A percentile compares a stretch with the other conserved stretches of the same genome.
phyloP scores from a whole-genome alignment of 2,329 filamentous ascomycete genomes.

The Zarea fungicola region DNA sequence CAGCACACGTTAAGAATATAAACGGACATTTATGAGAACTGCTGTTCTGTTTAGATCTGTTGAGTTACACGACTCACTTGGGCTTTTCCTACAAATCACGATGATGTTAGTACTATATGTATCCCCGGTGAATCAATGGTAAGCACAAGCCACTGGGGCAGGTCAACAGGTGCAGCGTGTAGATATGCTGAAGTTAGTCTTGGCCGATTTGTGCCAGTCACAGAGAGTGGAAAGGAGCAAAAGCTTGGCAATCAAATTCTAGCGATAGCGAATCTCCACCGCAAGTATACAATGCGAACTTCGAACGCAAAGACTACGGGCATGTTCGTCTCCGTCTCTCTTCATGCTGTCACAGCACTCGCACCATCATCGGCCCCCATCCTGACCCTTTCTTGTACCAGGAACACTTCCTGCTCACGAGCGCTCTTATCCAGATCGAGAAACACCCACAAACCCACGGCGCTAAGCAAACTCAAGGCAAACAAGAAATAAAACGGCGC shows the following conservation, averaged over 20 bases:
- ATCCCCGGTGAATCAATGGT: no score
- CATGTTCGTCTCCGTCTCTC: background rate
- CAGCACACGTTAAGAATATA: no score
- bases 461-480: constrained; percentile 51
- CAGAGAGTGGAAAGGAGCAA: background rate
- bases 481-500: constrained; percentile 64
- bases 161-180: no score
- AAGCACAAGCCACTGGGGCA: no score
- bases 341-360: constrained; percentile 1
- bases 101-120: no score
- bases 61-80: no score
- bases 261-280: background rate
- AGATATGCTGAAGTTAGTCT: no score
- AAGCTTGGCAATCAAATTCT: constrained; percentile 4
- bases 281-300: background rate
- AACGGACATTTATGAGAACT: no score
- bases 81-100: no score
- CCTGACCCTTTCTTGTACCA: constrained; percentile 32
- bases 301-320: background rate
- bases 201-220: background rate
- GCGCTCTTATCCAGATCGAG: constrained; percentile 58
- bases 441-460: constrained; percentile 46
- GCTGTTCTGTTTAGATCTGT: no score
- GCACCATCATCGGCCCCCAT: constrained; percentile 2
- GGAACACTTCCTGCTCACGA: constrained; percentile 52